Evolutionary conservation across 2,329 filamentous ascomycete species (phyloP), one percentile per base, ranked within the genome.

Genomic region (Clarireedia homoeocarpa): DNA sequence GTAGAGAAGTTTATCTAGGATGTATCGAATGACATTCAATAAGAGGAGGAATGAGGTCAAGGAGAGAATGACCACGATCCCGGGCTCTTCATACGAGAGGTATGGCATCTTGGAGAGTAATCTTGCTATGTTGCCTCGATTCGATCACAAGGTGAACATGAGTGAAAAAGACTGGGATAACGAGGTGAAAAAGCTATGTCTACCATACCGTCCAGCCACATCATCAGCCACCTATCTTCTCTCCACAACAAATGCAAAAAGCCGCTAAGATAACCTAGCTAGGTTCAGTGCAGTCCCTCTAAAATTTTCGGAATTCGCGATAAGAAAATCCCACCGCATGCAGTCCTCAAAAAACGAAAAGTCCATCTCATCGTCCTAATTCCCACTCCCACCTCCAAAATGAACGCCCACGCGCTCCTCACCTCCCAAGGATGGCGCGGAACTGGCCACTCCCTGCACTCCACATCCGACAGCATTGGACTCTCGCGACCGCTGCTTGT

Each of bases 401-500:
- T 97, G 91, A 81, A 97, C 72, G 88, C 91, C 55, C 80, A 88
- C 70, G 86, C 86, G 65, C 86, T 94, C 65, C 84, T 97, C 64
- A 84, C 85, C 63, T 81, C 84, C 64, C 91, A 95, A 71, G 92
- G 92, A 70, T 97, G 92, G 92, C 84, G 86, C 58, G 92, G 92
- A 63, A 82, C 84, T 39, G 92, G 92, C 61, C 89, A 95, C 72
- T 89, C 91, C 1, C 85, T 97, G 26, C 91, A 96, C 69, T 81
- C 86, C 59, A 83, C 77, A 17, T 78, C 81, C 75, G 84, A 86
- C 69, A 77, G 79, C 51, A 85, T 85, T 59, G 92, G 92, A 45
- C 84, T 97, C 54, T 83, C 85, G 26, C 88, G 88, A 64, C 92
- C 92, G 5, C 80, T 97, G 27, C 83, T 95, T 39, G 80, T 96